These are phyloP conservation scores for Xylona heveae DNA, from an alignment of 495 filamentous ascomycete genomes.

Conservation along the genomic window DNA sequence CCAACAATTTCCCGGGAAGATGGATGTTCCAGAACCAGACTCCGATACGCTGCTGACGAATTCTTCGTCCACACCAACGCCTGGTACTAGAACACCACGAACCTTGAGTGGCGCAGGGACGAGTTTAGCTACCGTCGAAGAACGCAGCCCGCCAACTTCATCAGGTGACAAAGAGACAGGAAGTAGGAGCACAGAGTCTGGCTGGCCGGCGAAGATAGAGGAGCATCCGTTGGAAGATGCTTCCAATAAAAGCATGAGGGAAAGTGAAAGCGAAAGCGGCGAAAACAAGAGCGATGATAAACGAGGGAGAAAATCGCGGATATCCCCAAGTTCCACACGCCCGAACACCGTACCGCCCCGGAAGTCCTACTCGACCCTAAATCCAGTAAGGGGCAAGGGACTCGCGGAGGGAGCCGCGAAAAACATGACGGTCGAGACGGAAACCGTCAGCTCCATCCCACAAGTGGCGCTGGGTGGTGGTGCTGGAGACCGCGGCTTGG, in stretches of 20 bases:
- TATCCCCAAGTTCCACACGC: constrained; percentile 13
- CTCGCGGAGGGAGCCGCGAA: constrained; percentile 51
- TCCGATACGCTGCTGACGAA: no score
- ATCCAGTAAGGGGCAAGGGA: constrained; percentile 27
- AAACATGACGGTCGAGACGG: constrained; percentile 96
- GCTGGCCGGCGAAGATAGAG: constrained; percentile 20
- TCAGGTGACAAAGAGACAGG: constrained; percentile 29
- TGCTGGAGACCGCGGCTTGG: constrained; percentile 33
- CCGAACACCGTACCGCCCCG: constrained; percentile 10
- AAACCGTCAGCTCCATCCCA: constrained; percentile 81
- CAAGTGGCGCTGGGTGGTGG: constrained; percentile 63
- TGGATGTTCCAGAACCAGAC: no score
- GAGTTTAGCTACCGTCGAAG: constrained; percentile 79
- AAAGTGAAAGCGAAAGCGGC: constrained; percentile 42
- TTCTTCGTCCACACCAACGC: no score
- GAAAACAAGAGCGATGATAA: constrained; percentile 20
- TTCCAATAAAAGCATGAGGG: constrained; percentile 18
- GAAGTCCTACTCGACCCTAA: constrained; percentile 16
- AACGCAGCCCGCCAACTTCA: constrained; percentile 64
- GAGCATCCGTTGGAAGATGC: constrained; percentile 16
- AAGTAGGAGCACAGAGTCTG: constrained; percentile 25
- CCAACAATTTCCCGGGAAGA: no score
- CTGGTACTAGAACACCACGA: no score
- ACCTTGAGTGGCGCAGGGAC: constrained; percentile 41
- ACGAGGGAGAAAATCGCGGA: constrained; percentile 5